Conservation (phyloP, 768 basidiomycete genomes). For the Leccinum barrowsii region DNA sequence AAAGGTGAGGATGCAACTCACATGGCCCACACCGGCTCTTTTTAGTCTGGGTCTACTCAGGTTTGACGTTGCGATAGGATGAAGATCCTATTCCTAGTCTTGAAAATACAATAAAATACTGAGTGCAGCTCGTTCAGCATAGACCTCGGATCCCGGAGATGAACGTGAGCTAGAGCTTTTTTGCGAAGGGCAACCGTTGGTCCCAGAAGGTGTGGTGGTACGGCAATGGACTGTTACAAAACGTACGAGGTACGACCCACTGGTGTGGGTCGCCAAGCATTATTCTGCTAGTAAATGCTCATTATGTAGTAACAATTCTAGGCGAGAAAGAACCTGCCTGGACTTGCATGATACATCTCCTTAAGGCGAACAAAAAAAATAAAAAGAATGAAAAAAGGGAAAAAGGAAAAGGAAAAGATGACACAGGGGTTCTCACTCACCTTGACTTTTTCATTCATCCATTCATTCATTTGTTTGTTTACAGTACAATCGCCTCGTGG, state of each 20-base stretch:
- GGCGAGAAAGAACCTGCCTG: background rate
- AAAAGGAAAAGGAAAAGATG: background rate
- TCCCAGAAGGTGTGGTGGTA: background rate
- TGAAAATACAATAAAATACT: background rate
- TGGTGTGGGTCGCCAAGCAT: background rate
- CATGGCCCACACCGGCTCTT: background rate
- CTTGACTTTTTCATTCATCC: background rate
- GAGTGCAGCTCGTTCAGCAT: background rate
- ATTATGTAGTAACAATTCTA: background rate
- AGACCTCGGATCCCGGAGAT: constrained; percentile 16
- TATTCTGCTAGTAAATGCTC: background rate
- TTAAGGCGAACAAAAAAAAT: background rate
- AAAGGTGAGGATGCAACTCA: background rate
- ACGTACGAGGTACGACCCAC: background rate
- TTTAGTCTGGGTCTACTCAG: background rate
- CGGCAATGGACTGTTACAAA: background rate
- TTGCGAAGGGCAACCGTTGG: background rate
- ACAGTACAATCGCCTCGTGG: background rate
- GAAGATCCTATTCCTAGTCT: background rate
- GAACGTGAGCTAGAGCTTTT: constrained; percentile 5
- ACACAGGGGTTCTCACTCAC: background rate
- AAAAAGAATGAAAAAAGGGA: background rate
- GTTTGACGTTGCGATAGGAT: background rate
- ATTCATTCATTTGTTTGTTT: background rate
- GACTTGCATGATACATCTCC: background rate